phyloP scores from a whole-genome alignment of 176 grass and related monocot species.

The Cenchrus americanus region DNA sequence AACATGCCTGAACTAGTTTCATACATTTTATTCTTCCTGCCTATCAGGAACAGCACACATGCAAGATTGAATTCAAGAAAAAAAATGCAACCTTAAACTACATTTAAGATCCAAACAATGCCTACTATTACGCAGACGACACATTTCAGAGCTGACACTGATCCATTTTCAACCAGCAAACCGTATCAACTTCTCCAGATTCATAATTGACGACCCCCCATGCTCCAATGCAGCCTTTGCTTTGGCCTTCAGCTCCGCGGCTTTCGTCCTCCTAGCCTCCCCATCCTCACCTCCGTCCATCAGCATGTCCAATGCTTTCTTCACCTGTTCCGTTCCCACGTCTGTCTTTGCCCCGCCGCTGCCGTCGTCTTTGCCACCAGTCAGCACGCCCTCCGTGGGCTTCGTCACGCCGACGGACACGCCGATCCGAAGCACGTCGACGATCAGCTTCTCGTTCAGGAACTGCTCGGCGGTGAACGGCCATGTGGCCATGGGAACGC shows the following conservation, averaged over 20 bases:
- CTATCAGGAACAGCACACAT: not conserved
- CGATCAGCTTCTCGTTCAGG: slow-evolving; percentile 67
- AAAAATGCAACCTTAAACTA: not conserved
- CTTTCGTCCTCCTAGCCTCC: slow-evolving; percentile 34
- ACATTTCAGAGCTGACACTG: not conserved
- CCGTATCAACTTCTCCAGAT: slow-evolving; percentile 36
- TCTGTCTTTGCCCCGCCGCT: not conserved
- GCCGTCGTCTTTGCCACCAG: not conserved
- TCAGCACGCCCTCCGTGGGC: slow-evolving; percentile 14
- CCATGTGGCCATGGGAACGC: slow-evolving; percentile 64
- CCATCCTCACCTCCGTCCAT: slow-evolving; percentile 51
- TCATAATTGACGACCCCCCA: slow-evolving; percentile 39
- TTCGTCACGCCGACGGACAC: slow-evolving; percentile 52
- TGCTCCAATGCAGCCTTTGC: slow-evolving; percentile 35
- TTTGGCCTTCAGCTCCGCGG: not conserved
- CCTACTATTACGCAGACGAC: not conserved
- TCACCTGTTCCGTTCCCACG: slow-evolving; percentile 42
- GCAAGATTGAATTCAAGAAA: not conserved
- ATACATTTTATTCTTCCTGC: not conserved
- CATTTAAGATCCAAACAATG: not conserved
- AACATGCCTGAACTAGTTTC: not conserved
- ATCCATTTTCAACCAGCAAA: slow-evolving; percentile 22
- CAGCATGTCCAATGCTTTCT: slow-evolving; percentile 26
- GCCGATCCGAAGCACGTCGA: slow-evolving; percentile 56
- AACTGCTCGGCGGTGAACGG: slow-evolving; percentile 68